Conservation (phyloP, 441 rosid genomes). For the Erodium moschatum region DNA sequence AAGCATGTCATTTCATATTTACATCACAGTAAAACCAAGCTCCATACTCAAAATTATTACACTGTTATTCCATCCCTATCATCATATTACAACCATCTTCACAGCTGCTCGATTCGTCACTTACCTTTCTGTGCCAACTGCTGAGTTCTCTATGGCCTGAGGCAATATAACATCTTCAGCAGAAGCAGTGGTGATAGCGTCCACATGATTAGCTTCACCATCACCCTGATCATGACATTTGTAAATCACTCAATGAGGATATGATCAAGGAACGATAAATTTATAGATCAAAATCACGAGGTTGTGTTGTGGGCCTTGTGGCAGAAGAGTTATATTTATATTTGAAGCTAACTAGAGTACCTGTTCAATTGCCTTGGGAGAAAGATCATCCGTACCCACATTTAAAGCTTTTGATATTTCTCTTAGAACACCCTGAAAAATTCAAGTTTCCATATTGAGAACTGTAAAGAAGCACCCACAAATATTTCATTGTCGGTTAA, state of each 20-base stretch:
- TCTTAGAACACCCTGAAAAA: constrained; percentile 35
- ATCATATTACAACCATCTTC: constrained; percentile 1
- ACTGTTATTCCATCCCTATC: not conserved
- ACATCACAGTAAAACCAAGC: not conserved
- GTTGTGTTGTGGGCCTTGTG: not conserved
- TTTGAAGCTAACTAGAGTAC: constrained; percentile 14
- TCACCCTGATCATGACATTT: constrained; percentile 20
- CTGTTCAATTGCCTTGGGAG: constrained; percentile 28
- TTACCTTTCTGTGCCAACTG: constrained; percentile 21
- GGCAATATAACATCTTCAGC: constrained; percentile 19
- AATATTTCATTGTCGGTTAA: not conserved
- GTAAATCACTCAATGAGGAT: not conserved
- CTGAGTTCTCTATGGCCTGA: constrained; percentile 25
- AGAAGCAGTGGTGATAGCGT: constrained; percentile 11
- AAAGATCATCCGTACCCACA: constrained; percentile 22
- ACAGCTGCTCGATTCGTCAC: not conserved
- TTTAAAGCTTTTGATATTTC: constrained; percentile 29
- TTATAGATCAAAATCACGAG: not conserved
- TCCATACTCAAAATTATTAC: constrained; percentile 3
- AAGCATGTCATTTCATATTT: not conserved
- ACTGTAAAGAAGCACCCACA: constrained; percentile 1
- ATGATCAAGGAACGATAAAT: not conserved
- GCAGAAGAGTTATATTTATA: not conserved
- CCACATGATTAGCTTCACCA: constrained; percentile 22
- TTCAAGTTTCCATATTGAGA: constrained; percentile 14